Conservation (phyloP, 306 rosid genomes). For the Castanea crenata region DNA sequence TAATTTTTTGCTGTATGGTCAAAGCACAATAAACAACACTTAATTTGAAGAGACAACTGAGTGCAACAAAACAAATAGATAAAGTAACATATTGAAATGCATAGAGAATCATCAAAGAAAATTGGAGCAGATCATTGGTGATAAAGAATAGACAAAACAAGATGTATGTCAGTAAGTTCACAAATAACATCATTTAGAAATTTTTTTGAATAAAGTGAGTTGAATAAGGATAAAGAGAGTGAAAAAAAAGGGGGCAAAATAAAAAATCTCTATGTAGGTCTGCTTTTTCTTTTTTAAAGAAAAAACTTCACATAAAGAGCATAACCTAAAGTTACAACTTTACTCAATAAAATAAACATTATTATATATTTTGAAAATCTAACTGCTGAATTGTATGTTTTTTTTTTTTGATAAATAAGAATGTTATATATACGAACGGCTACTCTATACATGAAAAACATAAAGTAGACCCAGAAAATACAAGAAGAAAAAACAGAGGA, state of each 20-base stretch:
- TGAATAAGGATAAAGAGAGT: background rate
- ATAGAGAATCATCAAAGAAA: background rate
- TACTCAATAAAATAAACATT: no score
- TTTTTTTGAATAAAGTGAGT: background rate
- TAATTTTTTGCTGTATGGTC: background rate
- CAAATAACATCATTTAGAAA: background rate
- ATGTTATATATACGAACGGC: no score
- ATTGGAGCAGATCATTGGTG: background rate
- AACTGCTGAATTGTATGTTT: no score
- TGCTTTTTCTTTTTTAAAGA: background rate
- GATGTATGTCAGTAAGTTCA: background rate
- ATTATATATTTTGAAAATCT: no score
- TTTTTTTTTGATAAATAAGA: no score
- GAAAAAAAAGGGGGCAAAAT: background rate
- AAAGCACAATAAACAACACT: background rate
- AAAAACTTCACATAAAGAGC: background rate
- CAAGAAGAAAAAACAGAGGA: no score
- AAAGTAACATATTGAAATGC: background rate
- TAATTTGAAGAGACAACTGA: background rate
- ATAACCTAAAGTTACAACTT: background rate
- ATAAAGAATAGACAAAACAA: background rate
- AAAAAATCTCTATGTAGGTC: background rate
- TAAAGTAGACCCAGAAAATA: no score
- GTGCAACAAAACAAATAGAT: background rate
- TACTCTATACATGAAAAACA: no score